phyloP scores from a whole-genome alignment of 2,329 filamentous ascomycete species.

The Botryotinia calthae region DNA sequence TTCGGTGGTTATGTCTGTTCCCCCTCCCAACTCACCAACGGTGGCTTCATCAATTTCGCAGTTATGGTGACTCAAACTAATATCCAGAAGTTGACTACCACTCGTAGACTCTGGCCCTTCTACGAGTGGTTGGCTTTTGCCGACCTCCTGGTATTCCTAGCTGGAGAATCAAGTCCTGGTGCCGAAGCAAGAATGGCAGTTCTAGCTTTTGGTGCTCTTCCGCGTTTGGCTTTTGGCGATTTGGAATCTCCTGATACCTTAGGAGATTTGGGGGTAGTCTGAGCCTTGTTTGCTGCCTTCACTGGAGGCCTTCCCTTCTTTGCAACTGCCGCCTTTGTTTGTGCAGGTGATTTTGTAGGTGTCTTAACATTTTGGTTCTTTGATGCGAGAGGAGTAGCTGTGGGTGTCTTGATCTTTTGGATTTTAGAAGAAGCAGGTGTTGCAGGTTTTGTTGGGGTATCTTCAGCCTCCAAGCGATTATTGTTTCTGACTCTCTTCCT shows the following conservation, averaged over 20 bases:
- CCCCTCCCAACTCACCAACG: neutral
- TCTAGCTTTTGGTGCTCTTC: constrained; percentile 21
- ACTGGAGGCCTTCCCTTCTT: neutral
- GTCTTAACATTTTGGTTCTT: neutral
- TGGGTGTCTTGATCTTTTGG: neutral
- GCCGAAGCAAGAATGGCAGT: constrained; percentile 15
- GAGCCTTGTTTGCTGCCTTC: neutral
- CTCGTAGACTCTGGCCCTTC: constrained; percentile 36
- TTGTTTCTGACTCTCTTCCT: constrained; percentile 31
- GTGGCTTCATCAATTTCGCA: neutral
- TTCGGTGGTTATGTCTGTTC: neutral
- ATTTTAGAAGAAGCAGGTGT: neutral
- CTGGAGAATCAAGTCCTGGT: constrained; percentile 19
- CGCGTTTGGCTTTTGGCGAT: constrained; percentile 22
- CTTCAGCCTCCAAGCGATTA: constrained; percentile 25
- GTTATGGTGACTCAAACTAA: constrained; percentile 9
- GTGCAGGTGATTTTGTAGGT: constrained; percentile 13
- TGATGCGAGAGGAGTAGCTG: neutral
- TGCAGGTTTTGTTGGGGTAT: constrained; percentile 9
- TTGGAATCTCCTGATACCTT: constrained; percentile 24
- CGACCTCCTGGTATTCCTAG: constrained; percentile 21
- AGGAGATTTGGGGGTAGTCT: constrained; percentile 20
- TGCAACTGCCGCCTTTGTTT: neutral
- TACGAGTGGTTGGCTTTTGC: constrained; percentile 41
- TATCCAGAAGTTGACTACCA: constrained; percentile 38